Evolutionary conservation across 2,329 filamentous ascomycete species (phyloP).

Genomic region (Pseudodiploospora longispora): DNA sequence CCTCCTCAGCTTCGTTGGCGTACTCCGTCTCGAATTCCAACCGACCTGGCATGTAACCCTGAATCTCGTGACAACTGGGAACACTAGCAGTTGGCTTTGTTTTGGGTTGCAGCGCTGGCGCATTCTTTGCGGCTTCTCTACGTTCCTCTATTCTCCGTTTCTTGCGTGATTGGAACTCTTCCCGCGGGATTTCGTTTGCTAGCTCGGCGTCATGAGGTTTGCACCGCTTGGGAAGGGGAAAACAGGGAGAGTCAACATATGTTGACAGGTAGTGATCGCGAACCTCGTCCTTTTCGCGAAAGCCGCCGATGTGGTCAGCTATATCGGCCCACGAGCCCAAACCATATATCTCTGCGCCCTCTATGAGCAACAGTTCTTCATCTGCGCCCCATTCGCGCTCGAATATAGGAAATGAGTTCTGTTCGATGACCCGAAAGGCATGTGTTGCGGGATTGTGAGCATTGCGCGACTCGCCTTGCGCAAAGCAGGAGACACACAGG

Average conservation of each 20-base stretch:
- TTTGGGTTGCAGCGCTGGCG: conserved; percentile 76
- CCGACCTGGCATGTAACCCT: conserved; percentile 96
- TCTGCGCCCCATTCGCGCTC: conserved; percentile 93
- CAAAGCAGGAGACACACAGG: conserved; percentile 91
- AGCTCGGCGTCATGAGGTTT: conserved; percentile 74
- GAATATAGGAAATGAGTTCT: conserved; percentile 97
- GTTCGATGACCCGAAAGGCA: conserved; percentile 88
- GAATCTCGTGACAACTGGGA: conserved; percentile 93
- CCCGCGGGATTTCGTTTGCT: conserved; percentile 72
- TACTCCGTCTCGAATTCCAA: conserved; percentile 97
- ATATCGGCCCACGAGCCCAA: conserved; percentile 97
- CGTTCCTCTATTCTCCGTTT: conserved; percentile 89
- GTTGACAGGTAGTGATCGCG: conserved; percentile 86
- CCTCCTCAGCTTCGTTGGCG: conserved; percentile 95
- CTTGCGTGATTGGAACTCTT: conserved; percentile 88
- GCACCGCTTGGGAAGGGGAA: conserved; percentile 80
- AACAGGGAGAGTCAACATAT: conserved; percentile 74
- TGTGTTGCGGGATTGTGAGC: conserved; percentile 83
- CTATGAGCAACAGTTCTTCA: conserved; percentile 85
- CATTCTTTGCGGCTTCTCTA: conserved; percentile 78
- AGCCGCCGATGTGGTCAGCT: conserved; percentile 94
- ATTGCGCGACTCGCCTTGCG: conserved; percentile 69
- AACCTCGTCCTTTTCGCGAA: conserved; percentile 89
- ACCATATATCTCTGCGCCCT: conserved; percentile 93
- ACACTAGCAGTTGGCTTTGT: conserved; percentile 95